Evolutionary conservation across 495 filamentous ascomycete species (phyloP).

Genomic region (Trichoderma erinaceum): DNA sequence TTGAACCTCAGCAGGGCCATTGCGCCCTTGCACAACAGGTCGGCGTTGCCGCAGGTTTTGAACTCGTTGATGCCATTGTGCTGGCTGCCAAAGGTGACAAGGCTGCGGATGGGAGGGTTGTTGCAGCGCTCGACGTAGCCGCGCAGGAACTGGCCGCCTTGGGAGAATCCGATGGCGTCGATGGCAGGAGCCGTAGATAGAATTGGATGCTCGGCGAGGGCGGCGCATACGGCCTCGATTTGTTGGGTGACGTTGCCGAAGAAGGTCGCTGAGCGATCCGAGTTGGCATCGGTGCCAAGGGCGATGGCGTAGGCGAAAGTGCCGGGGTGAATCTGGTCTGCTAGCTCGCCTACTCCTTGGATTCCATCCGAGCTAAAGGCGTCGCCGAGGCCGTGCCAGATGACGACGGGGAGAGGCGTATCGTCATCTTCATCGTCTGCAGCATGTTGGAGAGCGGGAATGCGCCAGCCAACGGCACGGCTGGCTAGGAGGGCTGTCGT

Average conservation of each 20-base stretch:
- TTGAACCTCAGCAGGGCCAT: constrained; percentile 64
- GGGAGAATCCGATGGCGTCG: constrained; percentile 90
- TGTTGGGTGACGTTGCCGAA: constrained; percentile 85
- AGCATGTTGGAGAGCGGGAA: background rate
- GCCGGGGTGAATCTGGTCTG: constrained; percentile 66
- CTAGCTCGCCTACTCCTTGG: constrained; percentile 56
- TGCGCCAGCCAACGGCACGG: background rate
- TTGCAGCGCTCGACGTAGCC: constrained; percentile 92
- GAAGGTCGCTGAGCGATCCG: constrained; percentile 79
- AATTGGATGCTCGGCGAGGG: constrained; percentile 70
- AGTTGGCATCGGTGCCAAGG: constrained; percentile 56
- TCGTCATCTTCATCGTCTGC: constrained; percentile 39
- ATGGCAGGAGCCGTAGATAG: constrained; percentile 73
- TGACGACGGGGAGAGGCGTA: constrained; percentile 73
- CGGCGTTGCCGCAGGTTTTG: constrained; percentile 51
- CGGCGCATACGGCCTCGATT: constrained; percentile 68
- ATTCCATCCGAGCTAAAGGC: constrained; percentile 73
- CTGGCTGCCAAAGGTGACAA: constrained; percentile 88
- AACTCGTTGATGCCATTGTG: constrained; percentile 92
- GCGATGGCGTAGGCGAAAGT: constrained; percentile 79
- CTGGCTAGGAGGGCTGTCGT: background rate
- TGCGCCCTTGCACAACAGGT: constrained; percentile 76
- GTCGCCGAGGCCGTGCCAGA: constrained; percentile 81
- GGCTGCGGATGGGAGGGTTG: constrained; percentile 65
- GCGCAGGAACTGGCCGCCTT: constrained; percentile 93